These are phyloP conservation scores for Astrothelium subdiscretum DNA, from an alignment of 495 filamentous ascomycete species.

Conservation along the genomic window DNA sequence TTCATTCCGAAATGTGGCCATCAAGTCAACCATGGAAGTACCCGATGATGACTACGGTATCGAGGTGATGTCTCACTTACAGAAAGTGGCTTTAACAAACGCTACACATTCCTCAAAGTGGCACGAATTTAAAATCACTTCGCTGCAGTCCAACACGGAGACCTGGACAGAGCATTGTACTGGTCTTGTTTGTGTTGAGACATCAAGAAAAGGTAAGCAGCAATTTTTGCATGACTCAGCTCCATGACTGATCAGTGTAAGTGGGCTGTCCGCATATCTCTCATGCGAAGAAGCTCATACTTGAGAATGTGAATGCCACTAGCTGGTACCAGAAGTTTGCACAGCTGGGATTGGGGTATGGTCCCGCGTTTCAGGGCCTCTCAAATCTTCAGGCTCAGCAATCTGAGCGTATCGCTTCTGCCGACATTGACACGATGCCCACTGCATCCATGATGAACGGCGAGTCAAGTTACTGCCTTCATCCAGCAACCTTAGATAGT, in stretches of 20 bases:
- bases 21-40: background rate
- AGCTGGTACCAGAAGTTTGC: background rate
- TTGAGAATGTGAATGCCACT: background rate
- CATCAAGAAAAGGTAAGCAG: background rate
- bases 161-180: conserved; percentile 3
- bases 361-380: background rate
- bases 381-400: background rate
- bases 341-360: background rate
- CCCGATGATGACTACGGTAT: background rate
- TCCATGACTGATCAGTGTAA: background rate
- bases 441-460: background rate
- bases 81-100: background rate
- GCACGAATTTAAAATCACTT: background rate
- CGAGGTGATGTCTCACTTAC: background rate
- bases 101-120: background rate
- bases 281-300: background rate
- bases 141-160: background rate
- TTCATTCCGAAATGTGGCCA: background rate
- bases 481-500: conserved; percentile 37
- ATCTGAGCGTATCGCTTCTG: background rate
- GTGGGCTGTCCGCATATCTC: background rate
- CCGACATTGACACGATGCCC: background rate
- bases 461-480: conserved; percentile 33
- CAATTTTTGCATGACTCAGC: background rate
- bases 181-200: background rate